phyloP scores from a whole-genome alignment of 1,284 basidiomycete genomes.

The Ceratobasidium sp. region DNA sequence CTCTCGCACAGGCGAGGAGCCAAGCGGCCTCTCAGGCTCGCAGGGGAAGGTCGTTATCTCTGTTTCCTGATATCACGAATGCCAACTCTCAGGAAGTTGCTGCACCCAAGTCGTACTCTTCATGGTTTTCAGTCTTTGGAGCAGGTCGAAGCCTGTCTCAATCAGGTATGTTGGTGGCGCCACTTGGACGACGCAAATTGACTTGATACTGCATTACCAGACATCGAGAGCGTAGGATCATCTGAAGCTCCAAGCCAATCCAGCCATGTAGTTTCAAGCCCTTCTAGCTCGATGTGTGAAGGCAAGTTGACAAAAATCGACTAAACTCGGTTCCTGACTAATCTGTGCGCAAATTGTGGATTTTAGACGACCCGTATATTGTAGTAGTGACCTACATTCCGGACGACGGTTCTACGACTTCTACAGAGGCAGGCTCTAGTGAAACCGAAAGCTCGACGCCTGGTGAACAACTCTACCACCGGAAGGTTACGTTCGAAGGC shows the following conservation, averaged over 20 bases:
- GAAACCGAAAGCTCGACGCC: neutral
- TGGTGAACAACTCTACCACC: neutral
- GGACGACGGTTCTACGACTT: neutral
- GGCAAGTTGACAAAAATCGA: neutral
- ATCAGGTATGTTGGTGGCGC: neutral
- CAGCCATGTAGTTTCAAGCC: neutral
- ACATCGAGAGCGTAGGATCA: constrained; percentile 5
- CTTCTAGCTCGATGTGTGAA: neutral
- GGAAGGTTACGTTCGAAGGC: constrained; percentile 26
- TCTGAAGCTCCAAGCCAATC: neutral
- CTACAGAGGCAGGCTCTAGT: neutral
- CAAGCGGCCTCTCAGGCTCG: neutral
- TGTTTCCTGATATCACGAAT: constrained; percentile 5
- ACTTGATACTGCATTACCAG: neutral
- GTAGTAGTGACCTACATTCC: constrained; percentile 23
- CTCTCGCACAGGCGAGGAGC: neutral
- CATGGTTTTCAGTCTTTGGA: constrained; percentile 32
- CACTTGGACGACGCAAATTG: no score
- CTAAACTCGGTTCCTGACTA: neutral
- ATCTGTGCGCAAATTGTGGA: no score
- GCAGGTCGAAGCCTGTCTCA: neutral
- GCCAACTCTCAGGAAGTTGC: neutral
- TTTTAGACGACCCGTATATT: neutral
- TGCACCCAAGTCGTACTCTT: neutral
- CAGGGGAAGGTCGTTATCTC: neutral